These are phyloP conservation scores for Eucalyptus shirleyi DNA, from an alignment of 345 rosid genomes.

Conservation along the genomic window DNA sequence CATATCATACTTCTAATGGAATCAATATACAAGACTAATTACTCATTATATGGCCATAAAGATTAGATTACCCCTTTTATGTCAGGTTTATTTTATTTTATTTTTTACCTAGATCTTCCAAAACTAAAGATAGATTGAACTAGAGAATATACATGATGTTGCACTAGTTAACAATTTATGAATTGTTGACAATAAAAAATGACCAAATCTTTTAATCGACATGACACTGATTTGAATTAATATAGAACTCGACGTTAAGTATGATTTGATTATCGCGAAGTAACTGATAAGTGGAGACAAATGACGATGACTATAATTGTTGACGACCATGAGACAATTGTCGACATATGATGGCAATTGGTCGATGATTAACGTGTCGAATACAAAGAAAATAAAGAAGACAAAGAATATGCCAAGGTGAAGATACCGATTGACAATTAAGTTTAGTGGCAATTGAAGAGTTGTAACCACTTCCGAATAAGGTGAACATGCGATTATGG, in stretches of 20 bases:
- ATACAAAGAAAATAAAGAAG: background rate
- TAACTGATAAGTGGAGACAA: accelerated
- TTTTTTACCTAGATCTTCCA: too few species aligned
- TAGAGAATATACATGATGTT: too few species aligned
- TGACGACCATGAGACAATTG: background rate
- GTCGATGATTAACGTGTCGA: accelerated
- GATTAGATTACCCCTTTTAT: too few species aligned
- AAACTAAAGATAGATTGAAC: too few species aligned
- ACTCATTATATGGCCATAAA: too few species aligned
- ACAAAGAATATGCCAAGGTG: background rate
- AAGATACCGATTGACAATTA: background rate
- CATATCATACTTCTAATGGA: too few species aligned
- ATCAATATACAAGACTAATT: too few species aligned
- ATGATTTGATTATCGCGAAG: background rate
- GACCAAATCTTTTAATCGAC: too few species aligned
- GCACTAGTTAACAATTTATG: too few species aligned
- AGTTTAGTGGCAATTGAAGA: background rate
- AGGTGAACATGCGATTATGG: background rate
- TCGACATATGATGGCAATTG: background rate
- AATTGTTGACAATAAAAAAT: too few species aligned
- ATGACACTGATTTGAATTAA: background rate
- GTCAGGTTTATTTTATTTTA: too few species aligned
- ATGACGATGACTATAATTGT: background rate
- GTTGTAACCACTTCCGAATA: background rate
- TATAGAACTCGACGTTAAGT: accelerated